A percentile compares a stretch with the other conserved stretches of the same genome.
Evolutionary conservation across 352 stramenopile genomes (phyloP).

Genomic region (Phytophthora litchii): DNA sequence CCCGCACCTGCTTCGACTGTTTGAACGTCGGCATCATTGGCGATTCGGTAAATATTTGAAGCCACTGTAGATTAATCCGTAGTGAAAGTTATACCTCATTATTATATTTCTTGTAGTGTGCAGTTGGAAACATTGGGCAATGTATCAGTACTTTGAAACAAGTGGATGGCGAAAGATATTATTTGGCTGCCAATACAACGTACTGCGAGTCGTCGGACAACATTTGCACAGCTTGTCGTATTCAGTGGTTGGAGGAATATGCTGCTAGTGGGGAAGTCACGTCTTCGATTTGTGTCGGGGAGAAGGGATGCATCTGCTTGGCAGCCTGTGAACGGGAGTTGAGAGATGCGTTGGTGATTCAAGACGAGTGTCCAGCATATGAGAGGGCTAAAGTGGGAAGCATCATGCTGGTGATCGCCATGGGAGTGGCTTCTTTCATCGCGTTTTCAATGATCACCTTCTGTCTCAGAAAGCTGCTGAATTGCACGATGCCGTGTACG

Average conservation of each 20-base stretch:
- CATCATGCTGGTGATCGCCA: conserved; percentile 27
- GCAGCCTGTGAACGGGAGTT: conserved; percentile 41
- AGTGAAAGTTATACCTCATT: too few relatives aligned
- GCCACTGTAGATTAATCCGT: too few relatives aligned
- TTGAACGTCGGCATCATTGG: conserved; percentile 39
- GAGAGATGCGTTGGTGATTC: conserved; percentile 24
- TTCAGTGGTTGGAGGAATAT: conserved; percentile 31
- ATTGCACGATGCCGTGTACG: conserved; percentile 18
- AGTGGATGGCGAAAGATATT: conserved; percentile 47
- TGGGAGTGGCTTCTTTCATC: conserved; percentile 22
- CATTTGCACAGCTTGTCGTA: conserved; percentile 38
- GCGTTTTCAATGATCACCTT: conserved; percentile 30
- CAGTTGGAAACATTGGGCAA: conserved; percentile 29
- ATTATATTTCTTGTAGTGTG: conserved; percentile 33
- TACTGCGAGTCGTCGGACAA: conserved; percentile 54
- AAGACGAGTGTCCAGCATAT: conserved; percentile 21
- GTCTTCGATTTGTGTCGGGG: conserved; percentile 27
- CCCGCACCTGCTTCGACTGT: conserved; percentile 45
- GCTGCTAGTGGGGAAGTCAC: conserved; percentile 18
- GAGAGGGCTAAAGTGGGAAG: conserved; percentile 21
- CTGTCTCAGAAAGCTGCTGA: conserved; percentile 19
- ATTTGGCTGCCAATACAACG: conserved; percentile 38
- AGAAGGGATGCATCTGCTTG: conserved; percentile 44
- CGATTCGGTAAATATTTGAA: conserved; percentile 24
- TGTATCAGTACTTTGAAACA: conserved; percentile 28